Evolutionary conservation across 2,329 filamentous ascomycete species (phyloP).

Genomic region (Nigrospora oryzae): DNA sequence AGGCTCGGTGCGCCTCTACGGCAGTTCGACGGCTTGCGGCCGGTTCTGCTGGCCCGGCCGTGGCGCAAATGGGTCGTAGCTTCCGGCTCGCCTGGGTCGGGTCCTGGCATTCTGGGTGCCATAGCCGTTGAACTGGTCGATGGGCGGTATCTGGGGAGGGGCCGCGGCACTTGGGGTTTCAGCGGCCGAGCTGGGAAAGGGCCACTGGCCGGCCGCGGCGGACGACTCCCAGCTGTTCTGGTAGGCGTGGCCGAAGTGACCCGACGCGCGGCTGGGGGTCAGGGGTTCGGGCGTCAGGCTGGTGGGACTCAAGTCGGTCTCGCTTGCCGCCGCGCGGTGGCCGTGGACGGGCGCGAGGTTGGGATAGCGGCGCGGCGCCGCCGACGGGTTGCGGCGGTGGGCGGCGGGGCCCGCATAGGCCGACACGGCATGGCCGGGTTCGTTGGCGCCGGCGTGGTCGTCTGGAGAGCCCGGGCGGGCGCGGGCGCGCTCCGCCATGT

Average conservation of each 20-base stretch:
- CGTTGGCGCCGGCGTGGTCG: not conserved
- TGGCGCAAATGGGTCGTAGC: too few species aligned
- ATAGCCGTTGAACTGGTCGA: too few species aligned
- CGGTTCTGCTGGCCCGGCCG: too few species aligned
- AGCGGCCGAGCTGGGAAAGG: too few species aligned
- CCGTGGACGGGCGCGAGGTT: not conserved
- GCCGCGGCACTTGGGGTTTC: too few species aligned
- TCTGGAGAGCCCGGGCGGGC: not conserved
- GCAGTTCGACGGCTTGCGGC: too few species aligned
- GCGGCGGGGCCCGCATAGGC: not conserved
- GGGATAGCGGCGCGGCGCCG: not conserved
- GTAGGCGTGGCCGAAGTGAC: not conserved
- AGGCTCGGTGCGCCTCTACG: too few species aligned
- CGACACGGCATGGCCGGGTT: not conserved
- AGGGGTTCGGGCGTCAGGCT: not conserved
- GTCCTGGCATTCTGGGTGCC: too few species aligned
- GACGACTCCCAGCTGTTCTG: not conserved
- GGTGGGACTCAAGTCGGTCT: slow-evolving; percentile 1
- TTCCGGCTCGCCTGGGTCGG: too few species aligned
- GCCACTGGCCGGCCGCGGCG: too few species aligned
- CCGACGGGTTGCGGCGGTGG: not conserved
- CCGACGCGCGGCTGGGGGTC: not conserved
- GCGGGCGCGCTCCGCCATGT: slow-evolving; percentile 45
- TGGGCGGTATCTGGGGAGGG: too few species aligned
- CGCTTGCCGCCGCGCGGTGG: slow-evolving; percentile 5